Evolutionary conservation across 345 rosid species (phyloP).

Genomic region (Hibiscus tridactylites): DNA sequence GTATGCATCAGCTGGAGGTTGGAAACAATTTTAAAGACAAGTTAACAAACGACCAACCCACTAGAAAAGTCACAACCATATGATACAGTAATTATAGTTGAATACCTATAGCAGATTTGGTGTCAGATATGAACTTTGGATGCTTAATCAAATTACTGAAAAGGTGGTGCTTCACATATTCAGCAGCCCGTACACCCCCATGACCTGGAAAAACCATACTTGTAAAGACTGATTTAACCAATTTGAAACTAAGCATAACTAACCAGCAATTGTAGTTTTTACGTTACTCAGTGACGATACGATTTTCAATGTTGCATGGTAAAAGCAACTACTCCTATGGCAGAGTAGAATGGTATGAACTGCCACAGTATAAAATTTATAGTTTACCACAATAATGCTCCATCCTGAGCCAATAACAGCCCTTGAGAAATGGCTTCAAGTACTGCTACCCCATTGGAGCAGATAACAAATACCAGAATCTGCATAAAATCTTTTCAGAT

Average conservation of each 20-base stretch:
- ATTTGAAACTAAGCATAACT: background rate
- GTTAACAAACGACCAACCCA: constrained; percentile 10
- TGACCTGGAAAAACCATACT: constrained; percentile 54
- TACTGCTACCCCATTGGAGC: constrained; percentile 18
- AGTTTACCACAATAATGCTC: constrained; percentile 12
- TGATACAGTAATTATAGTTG: constrained; percentile 2
- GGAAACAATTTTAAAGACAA: constrained; percentile 8
- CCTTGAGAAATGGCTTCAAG: constrained; percentile 17
- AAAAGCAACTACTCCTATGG: constrained; percentile 3
- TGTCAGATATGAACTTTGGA: constrained; percentile 94
- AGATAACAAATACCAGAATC: constrained; percentile 17
- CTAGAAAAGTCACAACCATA: background rate
- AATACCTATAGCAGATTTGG: constrained; percentile 86
- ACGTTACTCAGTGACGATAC: background rate
- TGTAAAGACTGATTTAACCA: background rate
- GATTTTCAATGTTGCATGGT: background rate
- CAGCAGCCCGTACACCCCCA: constrained; percentile 99
- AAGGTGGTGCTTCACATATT: constrained; percentile 88
- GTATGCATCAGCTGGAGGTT: constrained; percentile 81
- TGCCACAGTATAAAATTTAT: background rate
- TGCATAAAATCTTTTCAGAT: constrained; percentile 20
- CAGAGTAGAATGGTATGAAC: constrained; percentile 10
- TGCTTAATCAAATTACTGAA: constrained; percentile 90
- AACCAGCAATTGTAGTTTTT: background rate
- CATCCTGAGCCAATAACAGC: constrained; percentile 13